Percentiles rank a stretch among this genome's conserved stretches.
Evolutionary conservation across 768 basidiomycete species (phyloP).

Genomic region (Cantharellus anzutake): DNA sequence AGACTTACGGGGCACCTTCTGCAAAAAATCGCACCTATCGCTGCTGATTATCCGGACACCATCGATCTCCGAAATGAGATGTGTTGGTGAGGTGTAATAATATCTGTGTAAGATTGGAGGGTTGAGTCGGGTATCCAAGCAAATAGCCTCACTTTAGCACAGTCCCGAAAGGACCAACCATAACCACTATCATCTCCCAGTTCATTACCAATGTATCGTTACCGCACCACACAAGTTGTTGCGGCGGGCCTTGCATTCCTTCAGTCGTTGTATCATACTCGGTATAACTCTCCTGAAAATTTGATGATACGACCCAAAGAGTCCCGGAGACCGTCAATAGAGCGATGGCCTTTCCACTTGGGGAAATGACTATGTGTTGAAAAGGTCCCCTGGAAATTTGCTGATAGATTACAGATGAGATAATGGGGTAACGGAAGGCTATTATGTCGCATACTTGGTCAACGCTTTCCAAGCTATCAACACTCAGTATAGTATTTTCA

Average conservation of each 20-base stretch:
- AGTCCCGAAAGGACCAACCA: slow-evolving; percentile 89
- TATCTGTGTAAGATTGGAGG: slow-evolving; percentile 32
- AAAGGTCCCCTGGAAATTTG: slow-evolving; percentile 79
- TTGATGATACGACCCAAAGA: slow-evolving; percentile 88
- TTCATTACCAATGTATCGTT: slow-evolving; percentile 83
- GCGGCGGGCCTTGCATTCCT: slow-evolving; percentile 18
- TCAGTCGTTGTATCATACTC: slow-evolving; percentile 55
- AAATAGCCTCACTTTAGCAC: slow-evolving; percentile 44
- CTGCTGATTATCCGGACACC: slow-evolving; percentile 71
- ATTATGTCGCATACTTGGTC: slow-evolving; percentile 33
- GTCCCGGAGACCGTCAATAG: slow-evolving; percentile 51
- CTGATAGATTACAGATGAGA: slow-evolving; percentile 16
- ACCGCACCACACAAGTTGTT: slow-evolving; percentile 85
- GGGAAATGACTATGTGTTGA: slow-evolving; percentile 69
- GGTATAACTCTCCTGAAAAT: slow-evolving; percentile 75
- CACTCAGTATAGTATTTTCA: slow-evolving; percentile 56
- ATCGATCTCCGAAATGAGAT: slow-evolving; percentile 73
- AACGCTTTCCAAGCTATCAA: slow-evolving; percentile 75
- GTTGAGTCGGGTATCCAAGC: neutral
- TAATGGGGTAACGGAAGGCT: neutral
- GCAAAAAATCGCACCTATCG: slow-evolving; percentile 70
- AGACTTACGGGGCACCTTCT: slow-evolving; percentile 74
- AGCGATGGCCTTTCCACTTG: slow-evolving; percentile 84
- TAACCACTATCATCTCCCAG: slow-evolving; percentile 55
- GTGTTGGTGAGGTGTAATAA: slow-evolving; percentile 52